A percentile compares a stretch with the other conserved stretches of the same genome.
Conservation (phyloP, 2,329 filamentous ascomycete genomes). For the Epichloe sibirici region DNA sequence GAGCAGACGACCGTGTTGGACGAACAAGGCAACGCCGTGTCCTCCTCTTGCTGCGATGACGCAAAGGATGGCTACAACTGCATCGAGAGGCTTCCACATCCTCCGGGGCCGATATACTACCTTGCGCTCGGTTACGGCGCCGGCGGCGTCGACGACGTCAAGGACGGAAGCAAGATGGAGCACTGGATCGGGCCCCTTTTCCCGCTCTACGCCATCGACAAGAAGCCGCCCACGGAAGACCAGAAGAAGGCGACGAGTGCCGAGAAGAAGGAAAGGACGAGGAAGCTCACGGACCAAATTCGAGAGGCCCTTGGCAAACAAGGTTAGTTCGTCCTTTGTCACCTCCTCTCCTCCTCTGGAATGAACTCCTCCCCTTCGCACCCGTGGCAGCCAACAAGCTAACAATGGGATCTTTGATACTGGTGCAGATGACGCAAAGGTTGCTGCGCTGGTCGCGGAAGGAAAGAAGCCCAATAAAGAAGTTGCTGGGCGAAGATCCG, state of each 20-base stretch:
- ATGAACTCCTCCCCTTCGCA: no score
- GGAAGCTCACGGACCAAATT: background rate
- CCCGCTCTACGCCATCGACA: slow-evolving; percentile 8
- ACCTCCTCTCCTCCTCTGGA: background rate
- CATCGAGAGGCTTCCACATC: slow-evolving; percentile 7
- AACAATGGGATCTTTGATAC: no score
- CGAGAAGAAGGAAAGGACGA: background rate
- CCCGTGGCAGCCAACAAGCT: no score
- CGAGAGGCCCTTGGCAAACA: background rate
- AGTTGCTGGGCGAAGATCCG: background rate
- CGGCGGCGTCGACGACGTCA: slow-evolving; percentile 15
- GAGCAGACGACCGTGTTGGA: background rate
- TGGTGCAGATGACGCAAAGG: background rate
- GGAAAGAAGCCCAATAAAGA: background rate
- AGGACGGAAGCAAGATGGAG: slow-evolving; percentile 13
- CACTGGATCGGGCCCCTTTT: slow-evolving; percentile 15
- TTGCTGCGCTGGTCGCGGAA: background rate
- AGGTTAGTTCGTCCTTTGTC: background rate
- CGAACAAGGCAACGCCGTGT: background rate
- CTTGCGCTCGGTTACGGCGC: slow-evolving; percentile 18
- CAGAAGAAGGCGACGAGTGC: background rate
- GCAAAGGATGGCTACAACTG: slow-evolving; percentile 7
- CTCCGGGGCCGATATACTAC: slow-evolving; percentile 22
- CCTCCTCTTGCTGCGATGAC: slow-evolving; percentile 6
- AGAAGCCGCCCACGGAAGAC: background rate